Conservation (phyloP, 345 rosid species). For the Citrus trifoliata region DNA sequence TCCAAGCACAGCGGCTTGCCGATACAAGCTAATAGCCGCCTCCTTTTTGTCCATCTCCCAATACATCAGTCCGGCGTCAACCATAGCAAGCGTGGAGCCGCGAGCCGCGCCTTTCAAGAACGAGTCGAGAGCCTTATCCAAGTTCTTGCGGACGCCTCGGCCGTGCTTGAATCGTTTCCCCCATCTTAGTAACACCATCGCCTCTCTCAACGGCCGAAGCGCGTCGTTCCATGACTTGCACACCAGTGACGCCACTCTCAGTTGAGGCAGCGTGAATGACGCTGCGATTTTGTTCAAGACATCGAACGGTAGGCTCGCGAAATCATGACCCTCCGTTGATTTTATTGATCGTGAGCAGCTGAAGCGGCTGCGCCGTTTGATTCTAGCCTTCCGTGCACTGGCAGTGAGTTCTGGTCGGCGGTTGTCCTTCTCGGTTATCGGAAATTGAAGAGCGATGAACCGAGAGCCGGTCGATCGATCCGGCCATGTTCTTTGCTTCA, state of each 20-base stretch:
- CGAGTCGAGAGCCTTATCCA: conserved; percentile 75
- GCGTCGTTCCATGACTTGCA: conserved; percentile 86
- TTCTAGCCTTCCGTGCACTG: neutral
- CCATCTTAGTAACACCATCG: conserved; percentile 66
- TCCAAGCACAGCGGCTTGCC: conserved; percentile 76
- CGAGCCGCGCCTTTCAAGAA: conserved; percentile 78
- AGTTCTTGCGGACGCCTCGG: conserved; percentile 49
- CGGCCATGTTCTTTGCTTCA: conserved; percentile 58
- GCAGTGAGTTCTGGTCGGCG: neutral
- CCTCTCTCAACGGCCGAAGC: conserved; percentile 79
- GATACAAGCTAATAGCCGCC: conserved; percentile 52
- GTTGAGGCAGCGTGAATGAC: conserved; percentile 60
- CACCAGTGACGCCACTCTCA: conserved; percentile 66
- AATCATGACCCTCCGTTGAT: conserved; percentile 35
- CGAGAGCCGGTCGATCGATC: conserved; percentile 37
- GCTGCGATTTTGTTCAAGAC: conserved; percentile 60
- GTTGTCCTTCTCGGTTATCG: conserved; percentile 11
- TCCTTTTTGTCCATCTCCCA: conserved; percentile 74
- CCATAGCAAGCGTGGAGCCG: conserved; percentile 97
- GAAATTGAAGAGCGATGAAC: conserved; percentile 30
- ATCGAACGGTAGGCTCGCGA: conserved; percentile 72
- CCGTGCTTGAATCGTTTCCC: conserved; percentile 95
- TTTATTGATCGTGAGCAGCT: neutral
- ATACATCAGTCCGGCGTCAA: conserved; percentile 83
- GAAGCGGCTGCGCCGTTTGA: conserved; percentile 5